phyloP scores from a whole-genome alignment of 2,329 filamentous ascomycete genomes.

The Neurospora sp. region DNA sequence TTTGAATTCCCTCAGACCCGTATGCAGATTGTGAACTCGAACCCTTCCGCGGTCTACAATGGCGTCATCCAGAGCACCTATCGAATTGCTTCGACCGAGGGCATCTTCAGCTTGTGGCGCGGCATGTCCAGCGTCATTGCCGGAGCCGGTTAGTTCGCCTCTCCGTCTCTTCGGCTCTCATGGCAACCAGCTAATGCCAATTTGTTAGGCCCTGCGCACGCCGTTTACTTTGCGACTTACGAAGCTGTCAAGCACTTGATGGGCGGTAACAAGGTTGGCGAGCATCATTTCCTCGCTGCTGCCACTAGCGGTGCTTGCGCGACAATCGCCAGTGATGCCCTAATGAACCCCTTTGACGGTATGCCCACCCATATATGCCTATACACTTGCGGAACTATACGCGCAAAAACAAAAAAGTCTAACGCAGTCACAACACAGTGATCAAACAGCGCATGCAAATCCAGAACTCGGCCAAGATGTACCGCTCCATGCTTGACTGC shows the following conservation, averaged over 20 bases:
- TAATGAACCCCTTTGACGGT: slow-evolving; percentile 99
- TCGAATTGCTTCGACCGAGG: slow-evolving; percentile 84
- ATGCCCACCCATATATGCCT: slow-evolving; percentile 24
- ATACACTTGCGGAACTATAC: background rate
- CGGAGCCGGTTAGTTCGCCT: slow-evolving; percentile 63
- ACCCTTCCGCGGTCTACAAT: slow-evolving; percentile 69
- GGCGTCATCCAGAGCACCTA: slow-evolving; percentile 88
- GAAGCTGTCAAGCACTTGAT: slow-evolving; percentile 94
- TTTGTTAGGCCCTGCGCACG: slow-evolving; percentile 75
- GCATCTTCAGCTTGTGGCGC: slow-evolving; percentile 85
- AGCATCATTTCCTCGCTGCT: slow-evolving; percentile 87
- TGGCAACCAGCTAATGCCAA: slow-evolving; percentile 12
- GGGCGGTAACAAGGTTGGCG: slow-evolving; percentile 78
- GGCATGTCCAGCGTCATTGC: slow-evolving; percentile 94
- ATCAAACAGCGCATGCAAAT: slow-evolving; percentile 99
- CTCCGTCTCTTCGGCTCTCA: background rate
- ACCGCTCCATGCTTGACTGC: slow-evolving; percentile 79
- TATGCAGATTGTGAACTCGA: slow-evolving; percentile 92
- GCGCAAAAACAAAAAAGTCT: slow-evolving; percentile 4
- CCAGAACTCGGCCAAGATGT: slow-evolving; percentile 78
- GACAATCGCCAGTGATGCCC: slow-evolving; percentile 91
- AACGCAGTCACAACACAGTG: slow-evolving; percentile 42
- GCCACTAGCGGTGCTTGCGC: slow-evolving; percentile 88
- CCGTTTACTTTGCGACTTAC: slow-evolving; percentile 97
- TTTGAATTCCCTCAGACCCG: slow-evolving; percentile 56